Evolutionary conservation across 352 stramenopile genomes (phyloP).

Genomic region (Peronospora destructor): DNA sequence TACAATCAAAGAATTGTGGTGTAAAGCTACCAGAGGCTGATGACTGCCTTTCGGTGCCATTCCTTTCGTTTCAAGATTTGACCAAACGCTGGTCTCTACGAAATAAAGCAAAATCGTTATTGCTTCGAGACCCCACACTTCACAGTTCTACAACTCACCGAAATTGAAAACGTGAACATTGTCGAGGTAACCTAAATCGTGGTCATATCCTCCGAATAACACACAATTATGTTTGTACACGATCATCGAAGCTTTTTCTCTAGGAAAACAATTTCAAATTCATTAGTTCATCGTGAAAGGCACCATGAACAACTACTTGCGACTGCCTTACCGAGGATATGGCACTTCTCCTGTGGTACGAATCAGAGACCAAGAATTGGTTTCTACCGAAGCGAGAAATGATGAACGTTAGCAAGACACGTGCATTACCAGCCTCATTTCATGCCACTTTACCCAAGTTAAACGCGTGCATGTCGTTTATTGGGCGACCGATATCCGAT

Average conservation of each 20-base stretch:
- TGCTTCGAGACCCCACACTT: neutral
- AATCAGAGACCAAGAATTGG: conserved; percentile 34
- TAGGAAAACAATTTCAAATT: conserved; percentile 14
- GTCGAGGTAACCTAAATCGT: conserved; percentile 90
- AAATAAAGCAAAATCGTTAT: neutral
- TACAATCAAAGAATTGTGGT: conserved; percentile 90
- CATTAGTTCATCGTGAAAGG: neutral
- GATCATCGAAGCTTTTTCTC: conserved; percentile 86
- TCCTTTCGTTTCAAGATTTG: conserved; percentile 84
- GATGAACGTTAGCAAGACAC: conserved; percentile 2
- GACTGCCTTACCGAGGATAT: conserved; percentile 41
- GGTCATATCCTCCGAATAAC: conserved; percentile 95
- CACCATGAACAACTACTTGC: neutral
- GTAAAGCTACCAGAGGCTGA: conserved; percentile 90
- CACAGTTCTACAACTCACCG: conserved; percentile 25
- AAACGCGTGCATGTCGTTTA: conserved; percentile 96
- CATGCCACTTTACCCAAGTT: conserved; percentile 62
- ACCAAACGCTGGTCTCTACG: conserved; percentile 79
- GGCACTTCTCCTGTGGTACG: conserved; percentile 49
- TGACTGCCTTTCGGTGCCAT: conserved; percentile 88
- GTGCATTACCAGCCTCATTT: neutral
- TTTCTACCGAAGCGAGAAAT: conserved; percentile 36
- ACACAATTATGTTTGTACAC: conserved; percentile 89
- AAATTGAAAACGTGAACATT: conserved; percentile 97
- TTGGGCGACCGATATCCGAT: conserved; percentile 64